Conservation (phyloP, 78 protist genomes). For the Dictyostelium purpureum region DNA sequence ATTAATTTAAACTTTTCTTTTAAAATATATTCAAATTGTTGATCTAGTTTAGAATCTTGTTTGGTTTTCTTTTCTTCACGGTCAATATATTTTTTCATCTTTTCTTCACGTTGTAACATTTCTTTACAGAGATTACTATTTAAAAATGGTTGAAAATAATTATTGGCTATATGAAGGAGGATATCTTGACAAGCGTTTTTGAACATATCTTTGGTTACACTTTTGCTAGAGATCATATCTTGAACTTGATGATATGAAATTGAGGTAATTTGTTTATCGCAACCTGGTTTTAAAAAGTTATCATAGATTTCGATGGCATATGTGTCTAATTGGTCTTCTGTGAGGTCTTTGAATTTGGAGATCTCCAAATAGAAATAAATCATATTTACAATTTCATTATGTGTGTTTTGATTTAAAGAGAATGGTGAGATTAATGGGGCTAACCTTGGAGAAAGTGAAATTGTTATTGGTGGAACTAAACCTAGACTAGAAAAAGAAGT, state of each 20-base stretch:
- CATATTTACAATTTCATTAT: slow-evolving; percentile 11
- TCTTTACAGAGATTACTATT: slow-evolving; percentile 33
- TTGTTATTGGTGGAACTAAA: slow-evolving; percentile 1
- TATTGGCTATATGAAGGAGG: slow-evolving; percentile 31
- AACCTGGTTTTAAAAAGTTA: slow-evolving; percentile 16
- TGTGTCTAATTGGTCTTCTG: slow-evolving; percentile 9
- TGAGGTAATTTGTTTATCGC: slow-evolving; percentile 29
- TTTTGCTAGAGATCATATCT: slow-evolving; percentile 9
- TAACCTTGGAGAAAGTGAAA: neutral
- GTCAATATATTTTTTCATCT: slow-evolving; percentile 54
- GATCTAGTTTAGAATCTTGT: slow-evolving; percentile 40
- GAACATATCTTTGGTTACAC: slow-evolving; percentile 13
- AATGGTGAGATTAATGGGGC: slow-evolving; percentile 21
- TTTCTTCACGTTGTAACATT: slow-evolving; percentile 66
- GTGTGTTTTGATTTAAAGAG: neutral
- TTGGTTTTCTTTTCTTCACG: slow-evolving; percentile 43
- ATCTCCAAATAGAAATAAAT: slow-evolving; percentile 26
- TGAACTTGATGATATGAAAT: neutral
- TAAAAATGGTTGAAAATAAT: slow-evolving; percentile 25
- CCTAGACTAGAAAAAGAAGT: neutral
- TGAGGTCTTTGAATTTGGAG: neutral
- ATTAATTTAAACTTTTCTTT: slow-evolving; percentile 23
- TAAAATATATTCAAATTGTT: slow-evolving; percentile 54
- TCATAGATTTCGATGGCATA: slow-evolving; percentile 37
- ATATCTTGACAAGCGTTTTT: slow-evolving; percentile 8